Conservation (phyloP, 345 rosid genomes). For the Laguncularia racemosa region DNA sequence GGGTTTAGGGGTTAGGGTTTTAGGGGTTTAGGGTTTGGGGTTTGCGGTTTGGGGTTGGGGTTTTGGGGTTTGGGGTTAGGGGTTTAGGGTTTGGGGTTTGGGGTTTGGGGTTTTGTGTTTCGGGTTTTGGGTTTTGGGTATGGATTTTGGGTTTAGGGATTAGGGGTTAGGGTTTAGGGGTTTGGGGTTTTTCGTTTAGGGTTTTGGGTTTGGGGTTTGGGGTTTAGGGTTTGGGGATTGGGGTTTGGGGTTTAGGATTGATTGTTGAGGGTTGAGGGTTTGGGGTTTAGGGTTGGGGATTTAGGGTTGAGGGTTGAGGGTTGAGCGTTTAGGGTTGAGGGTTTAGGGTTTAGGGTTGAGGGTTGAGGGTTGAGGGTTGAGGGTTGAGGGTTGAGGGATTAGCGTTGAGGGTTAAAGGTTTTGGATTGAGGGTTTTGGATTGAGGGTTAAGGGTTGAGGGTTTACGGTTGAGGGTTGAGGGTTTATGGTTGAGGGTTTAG, state of each 20-base stretch:
- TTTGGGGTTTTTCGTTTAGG: no score
- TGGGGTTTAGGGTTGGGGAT: slow-evolving; percentile 3
- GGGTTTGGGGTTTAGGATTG: neutral
- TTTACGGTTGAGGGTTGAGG: neutral
- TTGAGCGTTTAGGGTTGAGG: slow-evolving; percentile 3
- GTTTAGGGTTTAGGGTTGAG: slow-evolving; percentile 1
- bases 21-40: slow-evolving; percentile 1
- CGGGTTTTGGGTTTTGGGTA: no score
- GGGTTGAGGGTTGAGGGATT: slow-evolving; percentile 4
- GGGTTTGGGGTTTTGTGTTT: no score
- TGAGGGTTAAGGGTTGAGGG: slow-evolving; percentile 3
- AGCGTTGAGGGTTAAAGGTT: slow-evolving; percentile 2
- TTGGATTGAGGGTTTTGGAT: slow-evolving; percentile 1
- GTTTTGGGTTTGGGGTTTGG: slow-evolving; percentile 4
- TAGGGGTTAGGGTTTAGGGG: slow-evolving; percentile 3
- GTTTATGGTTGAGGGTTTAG: neutral
- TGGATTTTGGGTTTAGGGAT: slow-evolving; percentile 3
- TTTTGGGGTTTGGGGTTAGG: neutral
- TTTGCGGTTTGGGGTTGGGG: slow-evolving; percentile 2
- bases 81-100: neutral
- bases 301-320: slow-evolving; percentile 4
- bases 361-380: neutral
- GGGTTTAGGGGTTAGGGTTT: neutral
- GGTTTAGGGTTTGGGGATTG: slow-evolving; percentile 4
- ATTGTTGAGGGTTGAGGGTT: neutral